Percentiles rank a stretch among this genome's conserved stretches.
These are phyloP conservation scores for Rhizophagus prolifer DNA, from an alignment of 192 early-diverging fungal genomes.

Conservation along the genomic window DNA sequence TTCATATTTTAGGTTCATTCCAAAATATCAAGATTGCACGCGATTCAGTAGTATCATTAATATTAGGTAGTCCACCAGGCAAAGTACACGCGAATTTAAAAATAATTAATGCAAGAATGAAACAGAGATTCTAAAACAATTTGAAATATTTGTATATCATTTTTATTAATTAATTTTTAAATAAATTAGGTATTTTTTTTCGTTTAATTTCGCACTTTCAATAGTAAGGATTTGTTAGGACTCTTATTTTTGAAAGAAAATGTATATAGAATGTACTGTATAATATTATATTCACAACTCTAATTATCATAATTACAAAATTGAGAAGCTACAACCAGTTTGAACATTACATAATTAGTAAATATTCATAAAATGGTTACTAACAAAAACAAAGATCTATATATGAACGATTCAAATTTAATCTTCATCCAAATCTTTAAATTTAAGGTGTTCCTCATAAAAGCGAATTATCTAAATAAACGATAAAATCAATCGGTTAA, in stretches of 20 bases:
- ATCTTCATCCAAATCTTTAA: not conserved
- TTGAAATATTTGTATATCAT: not conserved
- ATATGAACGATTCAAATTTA: not conserved
- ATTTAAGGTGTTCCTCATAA: not conserved
- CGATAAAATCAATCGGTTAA: not conserved
- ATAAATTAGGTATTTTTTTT: no score
- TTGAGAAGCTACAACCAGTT: no score
- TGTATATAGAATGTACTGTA: no score
- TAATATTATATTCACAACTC: no score
- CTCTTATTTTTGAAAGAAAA: no score
- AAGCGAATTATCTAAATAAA: not conserved
- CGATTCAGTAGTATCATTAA: slow-evolving; percentile 87
- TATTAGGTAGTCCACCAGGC: slow-evolving; percentile 93
- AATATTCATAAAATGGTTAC: no score
- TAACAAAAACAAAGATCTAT: no score
- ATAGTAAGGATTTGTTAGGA: no score
- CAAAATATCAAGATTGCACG: slow-evolving; percentile 96
- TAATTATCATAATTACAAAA: no score
- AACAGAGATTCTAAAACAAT: slow-evolving; percentile 82
- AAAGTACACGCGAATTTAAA: slow-evolving; percentile 93
- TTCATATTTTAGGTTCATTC: slow-evolving; percentile 94
- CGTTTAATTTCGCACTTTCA: no score
- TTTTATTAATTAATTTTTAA: no score
- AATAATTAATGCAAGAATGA: slow-evolving; percentile 85
- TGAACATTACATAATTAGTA: no score